These are phyloP conservation scores for Brasilioporus rufonigricans DNA, from an alignment of 768 basidiomycete species.

Conservation along the genomic window DNA sequence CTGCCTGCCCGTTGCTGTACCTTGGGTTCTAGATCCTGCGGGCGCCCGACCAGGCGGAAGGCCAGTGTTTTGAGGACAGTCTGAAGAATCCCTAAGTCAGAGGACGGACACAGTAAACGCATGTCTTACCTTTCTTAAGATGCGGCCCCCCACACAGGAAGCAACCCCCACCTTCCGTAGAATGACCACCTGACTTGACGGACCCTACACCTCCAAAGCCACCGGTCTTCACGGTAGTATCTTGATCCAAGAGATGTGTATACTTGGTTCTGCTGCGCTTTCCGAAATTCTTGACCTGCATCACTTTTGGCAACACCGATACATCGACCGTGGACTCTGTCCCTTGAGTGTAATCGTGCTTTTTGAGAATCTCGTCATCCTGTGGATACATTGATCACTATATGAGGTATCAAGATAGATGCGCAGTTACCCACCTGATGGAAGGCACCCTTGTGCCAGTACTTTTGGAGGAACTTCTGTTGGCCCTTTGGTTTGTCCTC, in stretches of 20 bases:
- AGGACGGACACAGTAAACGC: neutral
- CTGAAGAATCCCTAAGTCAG: constrained; percentile 28
- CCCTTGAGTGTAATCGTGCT: constrained; percentile 85
- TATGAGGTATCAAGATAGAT: neutral
- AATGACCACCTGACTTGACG: constrained; percentile 54
- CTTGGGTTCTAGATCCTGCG: constrained; percentile 35
- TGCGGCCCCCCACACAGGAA: constrained; percentile 95
- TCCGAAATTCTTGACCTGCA: constrained; percentile 96
- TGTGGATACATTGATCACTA: constrained; percentile 32
- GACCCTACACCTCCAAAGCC: constrained; percentile 64
- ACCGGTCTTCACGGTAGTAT: constrained; percentile 66
- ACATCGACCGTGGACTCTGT: constrained; percentile 89
- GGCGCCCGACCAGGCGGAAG: constrained; percentile 28
- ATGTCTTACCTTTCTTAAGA: constrained; percentile 73
- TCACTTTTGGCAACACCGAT: constrained; percentile 85
- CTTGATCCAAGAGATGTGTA: constrained; percentile 93
- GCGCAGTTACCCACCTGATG: constrained; percentile 65
- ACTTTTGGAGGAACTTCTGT: constrained; percentile 94
- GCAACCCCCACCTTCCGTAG: constrained; percentile 66
- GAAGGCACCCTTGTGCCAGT: constrained; percentile 99
- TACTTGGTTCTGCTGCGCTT: constrained; percentile 93
- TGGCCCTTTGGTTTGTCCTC: constrained; percentile 89
- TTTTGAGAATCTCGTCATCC: constrained; percentile 85
- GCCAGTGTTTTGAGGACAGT: constrained; percentile 53
- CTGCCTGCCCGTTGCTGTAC: constrained; percentile 32